Percentiles rank a stretch among this genome's conserved stretches.
phyloP scores from a whole-genome alignment of 106 monocot species.

The Ottelia alismoides region DNA sequence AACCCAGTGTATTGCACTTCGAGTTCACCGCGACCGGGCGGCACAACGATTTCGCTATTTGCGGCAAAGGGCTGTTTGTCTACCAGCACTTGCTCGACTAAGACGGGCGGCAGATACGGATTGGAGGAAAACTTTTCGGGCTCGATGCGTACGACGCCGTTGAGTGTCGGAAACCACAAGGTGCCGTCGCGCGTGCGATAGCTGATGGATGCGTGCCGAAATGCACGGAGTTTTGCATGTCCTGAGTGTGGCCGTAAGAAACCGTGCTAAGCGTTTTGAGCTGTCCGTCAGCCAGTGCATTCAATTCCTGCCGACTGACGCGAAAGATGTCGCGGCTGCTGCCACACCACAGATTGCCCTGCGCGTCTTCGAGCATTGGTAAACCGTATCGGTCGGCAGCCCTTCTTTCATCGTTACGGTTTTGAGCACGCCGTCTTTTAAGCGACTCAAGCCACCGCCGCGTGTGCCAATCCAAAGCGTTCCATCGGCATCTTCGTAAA shows the following conservation, averaged over 20 bases:
- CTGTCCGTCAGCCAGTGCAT: too few species aligned
- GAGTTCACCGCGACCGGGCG: neutral
- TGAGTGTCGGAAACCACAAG: too few species aligned
- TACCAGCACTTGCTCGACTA: too few species aligned
- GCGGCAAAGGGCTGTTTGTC: neutral
- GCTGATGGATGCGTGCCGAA: too few species aligned
- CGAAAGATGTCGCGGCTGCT: neutral
- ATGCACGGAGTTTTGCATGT: too few species aligned
- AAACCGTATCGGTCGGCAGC: neutral
- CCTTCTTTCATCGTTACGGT: neutral
- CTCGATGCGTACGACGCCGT: too few species aligned
- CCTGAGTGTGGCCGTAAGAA: too few species aligned
- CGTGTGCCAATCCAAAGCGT: neutral
- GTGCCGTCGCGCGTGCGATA: too few species aligned
- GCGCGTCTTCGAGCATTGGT: neutral
- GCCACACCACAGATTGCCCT: neutral
- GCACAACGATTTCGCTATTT: neutral
- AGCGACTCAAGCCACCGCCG: neutral
- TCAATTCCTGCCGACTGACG: neutral
- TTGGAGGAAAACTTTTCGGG: too few species aligned
- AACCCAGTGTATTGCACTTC: neutral
- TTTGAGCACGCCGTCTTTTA: neutral
- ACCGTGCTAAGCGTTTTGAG: too few species aligned
- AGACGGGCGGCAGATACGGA: too few species aligned
- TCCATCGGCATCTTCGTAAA: neutral